Base-by-base conservation (phyloP, 192 early-diverging fungal genomes). In the Paraglomus occultum region DNA sequence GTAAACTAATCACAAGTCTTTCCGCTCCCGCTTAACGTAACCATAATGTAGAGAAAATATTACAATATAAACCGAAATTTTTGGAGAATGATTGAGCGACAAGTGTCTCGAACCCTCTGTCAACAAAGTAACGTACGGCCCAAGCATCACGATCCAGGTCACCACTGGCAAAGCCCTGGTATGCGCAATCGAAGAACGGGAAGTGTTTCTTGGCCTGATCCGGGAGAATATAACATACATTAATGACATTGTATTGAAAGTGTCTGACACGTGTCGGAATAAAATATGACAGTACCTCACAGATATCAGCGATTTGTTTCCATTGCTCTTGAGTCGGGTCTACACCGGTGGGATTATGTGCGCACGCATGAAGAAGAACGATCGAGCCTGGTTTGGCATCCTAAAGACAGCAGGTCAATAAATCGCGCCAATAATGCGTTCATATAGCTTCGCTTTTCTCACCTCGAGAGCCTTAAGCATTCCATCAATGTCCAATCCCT, bases 321-420 rank as follows among this genome's bases (percentile, higher is more conserved):
- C 97, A 99, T 78, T 99, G 92, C 59, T 91, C 93, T 18, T 84
- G 82, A 1, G 95, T 93, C 22, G 97, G 97, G 74, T 99, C 97
- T 47, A 99, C 94, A 76, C 97, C 97, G 0, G 97, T 99, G 39
- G 97, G 97, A 85, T 99, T 99, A 81, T 99, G 97, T 17, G 97
- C 97, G 72, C 97, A 99, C 8, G 94, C 91, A 80, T 99, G 97
- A 20, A 99, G 76, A 55, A 97, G 76, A 63, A 99, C 77, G 72
- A 97, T 92, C 18, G 93, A 94, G 47, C 89, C 86, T 11, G 77
- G 70, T 15, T 90, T 89, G 17, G 97, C 97, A 0, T 67, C 49
- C 69, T 87, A 39, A n/a, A n/a, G 40, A 65, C 45, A 47, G 55
- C 15, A 68, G 1, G 31, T 31, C 31, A 31, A 31, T 31, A 2